Percentiles rank a stretch among this genome's conserved stretches.
Evolutionary conservation across 495 filamentous ascomycete species (phyloP).

Genomic region (Neurospora sp.): DNA sequence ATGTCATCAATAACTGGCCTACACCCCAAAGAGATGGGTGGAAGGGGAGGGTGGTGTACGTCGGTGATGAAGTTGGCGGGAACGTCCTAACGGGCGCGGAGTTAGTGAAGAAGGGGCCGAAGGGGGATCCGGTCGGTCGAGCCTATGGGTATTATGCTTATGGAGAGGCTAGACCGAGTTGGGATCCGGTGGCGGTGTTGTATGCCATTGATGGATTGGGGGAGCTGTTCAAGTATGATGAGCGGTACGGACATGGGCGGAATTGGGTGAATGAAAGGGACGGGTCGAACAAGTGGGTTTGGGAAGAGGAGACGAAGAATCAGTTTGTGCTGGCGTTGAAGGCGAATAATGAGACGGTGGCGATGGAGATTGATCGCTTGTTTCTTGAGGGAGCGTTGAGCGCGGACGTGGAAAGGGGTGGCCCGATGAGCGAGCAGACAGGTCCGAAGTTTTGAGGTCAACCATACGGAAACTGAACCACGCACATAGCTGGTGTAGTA

Average conservation of each 20-base stretch:
- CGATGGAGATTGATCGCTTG: conserved; percentile 14
- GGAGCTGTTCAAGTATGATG: conserved; percentile 21
- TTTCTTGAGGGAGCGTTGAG: conserved; percentile 10
- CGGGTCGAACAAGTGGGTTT: conserved; percentile 29
- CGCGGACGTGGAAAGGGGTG: background rate
- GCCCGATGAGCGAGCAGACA: background rate
- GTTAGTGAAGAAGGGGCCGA: conserved; percentile 22
- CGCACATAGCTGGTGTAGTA: too few relatives aligned
- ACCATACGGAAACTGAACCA: too few relatives aligned
- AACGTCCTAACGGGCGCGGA: conserved; percentile 25
- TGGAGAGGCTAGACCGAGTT: conserved; percentile 22
- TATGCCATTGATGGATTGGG: conserved; percentile 28
- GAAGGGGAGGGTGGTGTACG: conserved; percentile 25
- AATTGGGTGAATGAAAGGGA: conserved; percentile 17
- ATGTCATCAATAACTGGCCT: conserved; percentile 24
- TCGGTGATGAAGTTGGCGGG: conserved; percentile 27
- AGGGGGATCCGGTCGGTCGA: conserved; percentile 26
- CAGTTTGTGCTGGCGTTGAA: conserved; percentile 27
- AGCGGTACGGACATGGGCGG: conserved; percentile 14
- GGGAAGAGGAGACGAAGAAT: conserved; percentile 15
- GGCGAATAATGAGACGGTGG: conserved; percentile 1
- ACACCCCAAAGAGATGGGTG: conserved; percentile 9
- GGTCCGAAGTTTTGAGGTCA: background rate
- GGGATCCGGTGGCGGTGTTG: conserved; percentile 35
- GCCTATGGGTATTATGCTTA: conserved; percentile 34